These are phyloP conservation scores for Straminergon stramineum DNA, from an alignment of 225 moss, liverwort and hornwort genomes.

Conservation along the genomic window DNA sequence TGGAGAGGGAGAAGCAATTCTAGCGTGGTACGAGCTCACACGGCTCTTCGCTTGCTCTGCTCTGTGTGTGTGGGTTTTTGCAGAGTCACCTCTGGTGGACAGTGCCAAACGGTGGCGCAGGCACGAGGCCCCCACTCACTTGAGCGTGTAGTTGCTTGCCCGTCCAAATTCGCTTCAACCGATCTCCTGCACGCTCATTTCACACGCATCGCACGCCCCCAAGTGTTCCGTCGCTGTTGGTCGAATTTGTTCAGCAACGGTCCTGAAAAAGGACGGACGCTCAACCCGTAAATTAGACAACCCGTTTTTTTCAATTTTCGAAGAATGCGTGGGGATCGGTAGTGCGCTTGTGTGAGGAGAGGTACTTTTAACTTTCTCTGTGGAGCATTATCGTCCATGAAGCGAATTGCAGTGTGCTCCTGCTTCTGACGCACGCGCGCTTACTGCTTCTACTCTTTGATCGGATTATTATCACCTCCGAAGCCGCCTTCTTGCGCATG, in stretches of 20 bases:
- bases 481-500: background rate
- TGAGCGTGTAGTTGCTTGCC: background rate
- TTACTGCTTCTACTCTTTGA: background rate
- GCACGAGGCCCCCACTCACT: background rate
- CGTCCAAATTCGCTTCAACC: background rate
- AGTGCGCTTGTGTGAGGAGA: background rate
- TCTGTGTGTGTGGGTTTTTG: background rate
- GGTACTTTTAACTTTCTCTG: background rate
- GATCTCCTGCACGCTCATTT: background rate
- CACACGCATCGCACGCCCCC: background rate
- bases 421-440: background rate
- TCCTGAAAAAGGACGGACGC: background rate
- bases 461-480: background rate
- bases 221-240: background rate
- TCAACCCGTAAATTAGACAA: background rate
- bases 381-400: background rate
- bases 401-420: background rate
- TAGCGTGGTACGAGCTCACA: background rate
- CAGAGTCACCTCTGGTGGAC: background rate
- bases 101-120: background rate
- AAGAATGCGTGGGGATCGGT: background rate
- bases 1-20: background rate
- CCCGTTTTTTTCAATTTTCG: background rate
- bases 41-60: background rate
- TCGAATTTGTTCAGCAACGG: background rate